Base-by-base conservation (phyloP, 306 rosid species). In the Comarum palustre region DNA sequence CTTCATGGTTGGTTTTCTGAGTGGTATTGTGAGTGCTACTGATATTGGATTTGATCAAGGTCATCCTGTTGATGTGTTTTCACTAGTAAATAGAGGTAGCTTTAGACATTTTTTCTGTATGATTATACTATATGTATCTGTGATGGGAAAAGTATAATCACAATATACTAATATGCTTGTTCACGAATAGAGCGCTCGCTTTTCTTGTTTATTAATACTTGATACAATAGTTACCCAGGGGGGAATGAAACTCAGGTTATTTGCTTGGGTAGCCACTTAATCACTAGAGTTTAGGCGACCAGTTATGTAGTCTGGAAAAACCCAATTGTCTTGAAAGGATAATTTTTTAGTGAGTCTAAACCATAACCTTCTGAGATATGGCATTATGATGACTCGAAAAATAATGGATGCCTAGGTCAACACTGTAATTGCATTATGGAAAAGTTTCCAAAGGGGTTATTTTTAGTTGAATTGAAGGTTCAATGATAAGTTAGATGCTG, bases 1-100 rank as follows among this genome's bases (percentile, higher is more conserved):
- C 62, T 70, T 59, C 65, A 25, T 36, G 68, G 42, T 71, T 78
- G 79, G 24, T 73, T 15, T 58, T 66, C 69, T 69, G 66, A 55
- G 55, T 68, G 52, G 70, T 58, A 57, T 69, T 69, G 46, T 70
- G 50, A 73, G 41, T 31, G 1, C 2, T 75, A 39, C 32, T 46
- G 39, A 39, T 5, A 2, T n/a, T 19, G 57, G 47, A 11, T 71
- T 69, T 31, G 63, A 74, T 79, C 64, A 9, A 31, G 55, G 70
- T 16, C 22, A 19, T 69, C 0, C 55, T 63, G 64, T 69, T 82
- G 72, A 68, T 47, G 66, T 29, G 62, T 68, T 77, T 77, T 66
- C 80, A 69, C 63, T 72, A n/a, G 32, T 17, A 17, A 34, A 43
- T 62, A 8, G 45, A 20, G 59, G 22, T 59, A 63, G 58, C 65